Evolutionary conservation across 257 asterid species (phyloP).

Genomic region (Solanum dulcamara): DNA sequence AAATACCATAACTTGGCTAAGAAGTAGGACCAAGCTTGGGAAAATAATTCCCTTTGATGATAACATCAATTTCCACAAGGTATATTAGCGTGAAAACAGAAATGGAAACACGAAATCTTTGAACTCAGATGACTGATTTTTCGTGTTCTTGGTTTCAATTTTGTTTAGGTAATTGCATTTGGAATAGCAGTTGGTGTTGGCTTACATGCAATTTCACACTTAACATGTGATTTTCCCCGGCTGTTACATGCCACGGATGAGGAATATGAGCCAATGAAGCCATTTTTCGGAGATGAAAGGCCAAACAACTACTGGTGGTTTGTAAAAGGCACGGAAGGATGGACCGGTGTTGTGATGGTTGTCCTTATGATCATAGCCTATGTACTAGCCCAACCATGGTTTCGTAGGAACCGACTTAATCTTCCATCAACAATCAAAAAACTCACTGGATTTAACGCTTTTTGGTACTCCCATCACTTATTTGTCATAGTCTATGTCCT

Average conservation of each 20-base stretch:
- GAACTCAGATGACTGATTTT: neutral
- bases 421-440: constrained; percentile 36
- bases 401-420: constrained; percentile 12
- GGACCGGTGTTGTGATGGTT: constrained; percentile 14
- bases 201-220: constrained; percentile 10
- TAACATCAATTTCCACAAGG: constrained; percentile 17
- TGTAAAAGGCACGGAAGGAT: constrained; percentile 15
- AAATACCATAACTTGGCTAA: constrained; percentile 15
- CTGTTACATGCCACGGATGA: constrained; percentile 8
- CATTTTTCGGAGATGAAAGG: constrained; percentile 9
- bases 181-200: constrained; percentile 11
- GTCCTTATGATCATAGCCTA: constrained; percentile 13
- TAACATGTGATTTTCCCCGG: constrained; percentile 12
- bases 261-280: constrained; percentile 23
- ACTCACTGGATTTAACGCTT: constrained; percentile 59
- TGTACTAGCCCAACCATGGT: constrained; percentile 10
- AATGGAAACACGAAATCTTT: neutral
- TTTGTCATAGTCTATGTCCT: constrained; percentile 34
- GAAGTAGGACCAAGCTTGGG: constrained; percentile 10
- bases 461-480: constrained; percentile 62
- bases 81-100: neutral
- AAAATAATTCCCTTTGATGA: constrained; percentile 9
- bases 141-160: neutral
- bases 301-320: constrained; percentile 17
- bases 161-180: constrained; percentile 4